Conservation (phyloP, 768 basidiomycete species). For the Pholiota molesta region DNA sequence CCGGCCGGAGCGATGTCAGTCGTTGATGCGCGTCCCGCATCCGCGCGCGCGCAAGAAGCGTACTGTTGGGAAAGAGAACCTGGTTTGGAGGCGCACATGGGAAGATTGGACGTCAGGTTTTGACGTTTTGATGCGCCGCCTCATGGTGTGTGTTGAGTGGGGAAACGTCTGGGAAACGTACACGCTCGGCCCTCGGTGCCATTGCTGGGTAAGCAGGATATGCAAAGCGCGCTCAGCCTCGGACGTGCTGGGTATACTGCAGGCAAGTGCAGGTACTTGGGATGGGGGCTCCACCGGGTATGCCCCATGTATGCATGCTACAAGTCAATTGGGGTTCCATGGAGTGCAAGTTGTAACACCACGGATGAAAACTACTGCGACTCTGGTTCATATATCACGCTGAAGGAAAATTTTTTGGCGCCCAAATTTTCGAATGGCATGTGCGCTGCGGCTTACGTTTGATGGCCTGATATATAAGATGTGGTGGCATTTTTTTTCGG, state of each 20-base stretch:
- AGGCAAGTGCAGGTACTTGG: too few relatives aligned
- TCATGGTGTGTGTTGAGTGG: too few relatives aligned
- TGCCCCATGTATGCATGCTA: neutral
- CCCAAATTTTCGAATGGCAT: too few relatives aligned
- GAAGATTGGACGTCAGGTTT: neutral
- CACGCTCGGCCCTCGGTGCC: neutral
- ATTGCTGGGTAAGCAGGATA: neutral
- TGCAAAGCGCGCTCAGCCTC: neutral
- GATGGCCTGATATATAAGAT: too few relatives aligned
- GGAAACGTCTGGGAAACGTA: too few relatives aligned
- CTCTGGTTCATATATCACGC: neutral
- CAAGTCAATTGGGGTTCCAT: neutral
- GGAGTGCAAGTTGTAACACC: neutral
- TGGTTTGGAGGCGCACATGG: neutral
- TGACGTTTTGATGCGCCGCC: constrained; percentile 3
- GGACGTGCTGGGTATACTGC: neutral
- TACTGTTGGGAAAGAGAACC: neutral
- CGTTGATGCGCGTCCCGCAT: neutral
- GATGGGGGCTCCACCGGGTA: neutral
- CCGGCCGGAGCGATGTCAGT: too few relatives aligned
- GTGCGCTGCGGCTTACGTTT: too few relatives aligned
- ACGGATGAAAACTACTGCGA: neutral
- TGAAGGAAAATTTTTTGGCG: neutral
- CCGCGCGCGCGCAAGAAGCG: neutral
- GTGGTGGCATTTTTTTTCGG: too few relatives aligned